A percentile compares a stretch with the other conserved stretches of the same genome.
Evolutionary conservation across 2,329 filamentous ascomycete genomes (phyloP).

Genomic region (Gaeumannomyces tritici): DNA sequence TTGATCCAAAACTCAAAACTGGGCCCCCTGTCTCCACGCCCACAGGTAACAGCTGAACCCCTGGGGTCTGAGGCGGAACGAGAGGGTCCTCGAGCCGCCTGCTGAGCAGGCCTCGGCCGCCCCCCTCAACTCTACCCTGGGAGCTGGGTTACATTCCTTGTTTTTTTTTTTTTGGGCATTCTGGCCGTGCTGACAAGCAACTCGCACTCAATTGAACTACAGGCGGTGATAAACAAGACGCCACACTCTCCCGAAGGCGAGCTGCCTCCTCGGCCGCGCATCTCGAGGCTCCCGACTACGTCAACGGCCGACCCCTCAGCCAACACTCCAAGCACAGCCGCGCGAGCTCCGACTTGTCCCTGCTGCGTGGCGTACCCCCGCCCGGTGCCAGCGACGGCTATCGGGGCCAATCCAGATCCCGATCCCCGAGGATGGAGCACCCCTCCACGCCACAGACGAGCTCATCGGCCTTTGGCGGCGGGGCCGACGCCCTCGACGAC

Average conservation of each 20-base stretch:
- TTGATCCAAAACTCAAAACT: neutral
- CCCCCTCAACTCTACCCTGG: neutral
- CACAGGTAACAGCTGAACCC: neutral
- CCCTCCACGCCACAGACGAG: conserved; percentile 19
- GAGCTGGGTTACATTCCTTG: neutral
- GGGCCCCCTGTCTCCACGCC: neutral
- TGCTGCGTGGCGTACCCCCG: conserved; percentile 42
- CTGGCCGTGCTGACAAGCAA: neutral
- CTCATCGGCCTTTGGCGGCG: conserved; percentile 16
- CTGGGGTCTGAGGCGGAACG: neutral
- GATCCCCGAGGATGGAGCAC: conserved; percentile 32
- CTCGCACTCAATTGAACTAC: neutral
- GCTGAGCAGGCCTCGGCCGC: neutral
- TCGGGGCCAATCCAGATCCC: conserved; percentile 33
- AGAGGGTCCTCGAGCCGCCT: neutral
- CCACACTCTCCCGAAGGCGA: conserved; percentile 30
- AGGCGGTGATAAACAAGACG: conserved; percentile 1
- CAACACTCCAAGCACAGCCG: conserved; percentile 58
- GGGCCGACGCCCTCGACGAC: conserved; percentile 24
- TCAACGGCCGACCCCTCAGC: conserved; percentile 42
- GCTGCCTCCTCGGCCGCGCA: conserved; percentile 55
- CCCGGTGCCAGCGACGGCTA: conserved; percentile 24
- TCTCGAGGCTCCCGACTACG: conserved; percentile 43
- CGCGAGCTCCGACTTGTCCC: conserved; percentile 61
- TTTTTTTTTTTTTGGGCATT: neutral